Base-by-base conservation (phyloP, 805 yeast species). In the Hanseniaspora lachancei region DNA sequence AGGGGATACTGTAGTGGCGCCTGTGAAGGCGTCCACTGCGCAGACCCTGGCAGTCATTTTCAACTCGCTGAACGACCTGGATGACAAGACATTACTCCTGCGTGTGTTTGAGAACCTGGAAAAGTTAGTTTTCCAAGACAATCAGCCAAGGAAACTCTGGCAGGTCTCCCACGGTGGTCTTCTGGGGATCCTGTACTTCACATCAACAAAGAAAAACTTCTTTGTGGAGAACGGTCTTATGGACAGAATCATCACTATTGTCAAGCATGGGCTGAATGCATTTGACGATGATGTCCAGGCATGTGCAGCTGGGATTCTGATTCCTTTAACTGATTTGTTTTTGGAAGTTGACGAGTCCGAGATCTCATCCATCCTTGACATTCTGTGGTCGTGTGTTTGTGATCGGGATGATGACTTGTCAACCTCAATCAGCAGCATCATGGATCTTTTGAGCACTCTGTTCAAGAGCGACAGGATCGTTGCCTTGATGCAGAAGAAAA, bases 141-240 rank as follows among this genome's bases (percentile, higher is more conserved):
- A 73, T 27, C 66, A 66, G 29, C 63, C 61, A 13, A 71, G 75
- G 46, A 64, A 71, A 18, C 79, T 89, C 55, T 93, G 98, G 98
- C 97, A 95, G 66, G 97, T 96, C 2, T 86, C 93, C 58, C 98
- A 93, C 72, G 98, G 97, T 62, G 99, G 97, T 49, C 81, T 93
- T 82, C 77, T 93, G 13, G 98, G 97, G 0, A 73, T 93, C 53
- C 75, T 95, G 53, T 93, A 93, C 68, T 82, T 93, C 62, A 98
- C 91, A 12, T 84, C 95, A 58, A 88, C 91, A 3, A 76, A 95
- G 62, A 81, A 88, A 0, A 93, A 86, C 60, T 76, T 89, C n/a
- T 71, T 91, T 23, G 72, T 83, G 35, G 68, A 74, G 13, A 77
- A 79, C 54, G 66, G 69, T 23, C 74, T 79, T 16, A 72, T 93